phyloP scores from a whole-genome alignment of 2,329 filamentous ascomycete species.

The Hypoxylon rubiginosum region DNA sequence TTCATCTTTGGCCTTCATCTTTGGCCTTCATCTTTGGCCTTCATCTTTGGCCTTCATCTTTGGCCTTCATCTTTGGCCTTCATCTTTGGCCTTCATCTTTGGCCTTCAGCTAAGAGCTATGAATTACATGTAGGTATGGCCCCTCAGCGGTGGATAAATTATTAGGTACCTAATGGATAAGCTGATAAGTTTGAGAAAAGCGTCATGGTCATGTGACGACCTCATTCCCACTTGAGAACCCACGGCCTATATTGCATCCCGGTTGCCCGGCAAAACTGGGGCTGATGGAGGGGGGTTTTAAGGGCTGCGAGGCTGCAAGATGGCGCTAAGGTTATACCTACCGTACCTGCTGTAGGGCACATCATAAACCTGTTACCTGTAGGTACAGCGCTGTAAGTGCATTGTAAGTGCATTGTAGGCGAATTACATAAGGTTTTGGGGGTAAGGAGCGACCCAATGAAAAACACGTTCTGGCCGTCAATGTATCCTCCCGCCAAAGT shows the following conservation, averaged over 20 bases:
- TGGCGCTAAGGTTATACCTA: not conserved
- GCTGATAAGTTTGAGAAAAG: not conserved
- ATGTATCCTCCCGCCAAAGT: conserved; percentile 4
- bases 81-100: no score
- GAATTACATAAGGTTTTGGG: not conserved
- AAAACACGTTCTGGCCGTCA: not conserved
- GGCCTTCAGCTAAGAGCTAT: no score
- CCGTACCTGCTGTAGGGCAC: conserved; percentile 13
- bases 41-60: no score
- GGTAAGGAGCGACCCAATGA: conserved; percentile 25
- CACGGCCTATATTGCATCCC: not conserved
- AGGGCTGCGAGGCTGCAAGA: not conserved
- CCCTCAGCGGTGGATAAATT: not conserved
- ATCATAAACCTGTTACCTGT: not conserved
- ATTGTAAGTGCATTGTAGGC: not conserved
- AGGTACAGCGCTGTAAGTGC: not conserved
- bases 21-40: no score
- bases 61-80: no score
- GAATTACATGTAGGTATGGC: not conserved
- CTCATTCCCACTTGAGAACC: not conserved
- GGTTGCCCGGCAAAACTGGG: conserved; percentile 37
- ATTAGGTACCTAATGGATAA: no score
- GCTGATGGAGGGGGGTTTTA: conserved; percentile 35
- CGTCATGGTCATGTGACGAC: conserved; percentile 28
- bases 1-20: no score